Base-by-base conservation (phyloP, 2,329 filamentous ascomycete species). In the Sordariomycetes sp. region DNA sequence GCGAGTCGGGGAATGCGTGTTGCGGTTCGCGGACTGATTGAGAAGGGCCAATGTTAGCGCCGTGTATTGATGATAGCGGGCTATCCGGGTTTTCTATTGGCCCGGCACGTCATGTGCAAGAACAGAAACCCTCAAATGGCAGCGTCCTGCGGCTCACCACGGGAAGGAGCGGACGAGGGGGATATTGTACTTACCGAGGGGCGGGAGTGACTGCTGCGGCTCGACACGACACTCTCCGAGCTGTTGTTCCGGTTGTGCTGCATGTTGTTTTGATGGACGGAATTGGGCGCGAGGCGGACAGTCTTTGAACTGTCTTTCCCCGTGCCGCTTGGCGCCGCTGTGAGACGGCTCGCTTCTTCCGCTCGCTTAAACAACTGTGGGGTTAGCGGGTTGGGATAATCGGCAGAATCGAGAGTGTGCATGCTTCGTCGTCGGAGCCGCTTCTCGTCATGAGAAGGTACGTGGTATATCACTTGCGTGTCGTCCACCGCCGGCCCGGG, bases 401-500 rank as follows among this genome's bases (percentile, higher is more conserved):
- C 72, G 64, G 72, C 64, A 65, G 73, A 72, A 70, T 82, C 78
- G 60, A 80, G 71, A 20, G 83, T 87, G 63, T 89, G 89, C 74
- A 95, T 82, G 72, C 91, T 97, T 63, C 91, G 85, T 67, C 91
- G 84, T 65, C 91, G 81, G 71, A 91, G 88, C 67, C 89, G 81
- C 71, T 88, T 90, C 11, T 85, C 81, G 32, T 93, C 90, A 20
- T 81, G 71, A n/a, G 74, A 16, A 65, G 68, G 59, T 63, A 70
- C 62, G 66, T 58, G 58, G 61, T 55, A 37, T 22, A 48, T 24
- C 28, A 32, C 8, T 63, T 60, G 61, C 28, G 28, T 51, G 34
- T 54, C 52, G 32, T 58, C 57, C 12, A 48, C 51, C 11, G 51
- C 34, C 28, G 57, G 54, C 24, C 57, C 57, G 24, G 52, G 50